Evolutionary conservation across 345 rosid species (phyloP).

Genomic region (Eucalyptus pauciflora): DNA sequence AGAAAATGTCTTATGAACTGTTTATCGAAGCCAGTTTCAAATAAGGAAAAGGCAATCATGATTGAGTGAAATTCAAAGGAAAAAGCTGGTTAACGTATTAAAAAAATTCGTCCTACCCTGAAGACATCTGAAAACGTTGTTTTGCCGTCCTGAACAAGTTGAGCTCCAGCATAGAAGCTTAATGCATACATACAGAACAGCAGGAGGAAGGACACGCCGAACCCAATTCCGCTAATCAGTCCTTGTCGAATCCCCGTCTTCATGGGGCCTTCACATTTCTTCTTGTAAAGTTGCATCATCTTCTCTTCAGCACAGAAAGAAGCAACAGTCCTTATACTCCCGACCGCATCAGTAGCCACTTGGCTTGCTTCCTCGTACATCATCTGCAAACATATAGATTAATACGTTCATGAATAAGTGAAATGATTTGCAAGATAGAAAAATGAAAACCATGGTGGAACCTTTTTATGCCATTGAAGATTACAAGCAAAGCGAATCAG

Average conservation of each 20-base stretch:
- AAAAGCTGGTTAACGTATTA: background rate
- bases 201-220: constrained; percentile 51
- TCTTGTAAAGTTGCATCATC: constrained; percentile 59
- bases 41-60: background rate
- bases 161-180: constrained; percentile 77
- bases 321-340: constrained; percentile 83
- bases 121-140: constrained; percentile 55
- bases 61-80: background rate
- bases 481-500: background rate
- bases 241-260: constrained; percentile 65
- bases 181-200: constrained; percentile 44
- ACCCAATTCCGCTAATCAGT: constrained; percentile 54
- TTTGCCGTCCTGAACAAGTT: constrained; percentile 37
- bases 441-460: background rate
- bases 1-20: background rate
- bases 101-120: constrained; percentile 16
- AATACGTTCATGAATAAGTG: background rate
- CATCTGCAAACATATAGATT: constrained; percentile 19
- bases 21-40: background rate
- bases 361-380: constrained; percentile 95
- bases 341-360: constrained; percentile 83
- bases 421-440: background rate
- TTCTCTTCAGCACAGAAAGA: constrained; percentile 85
- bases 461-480: background rate
- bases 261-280: constrained; percentile 78